These are phyloP conservation scores for Prunus yedoensis DNA, from an alignment of 331 rosid genomes.

Conservation along the genomic window DNA sequence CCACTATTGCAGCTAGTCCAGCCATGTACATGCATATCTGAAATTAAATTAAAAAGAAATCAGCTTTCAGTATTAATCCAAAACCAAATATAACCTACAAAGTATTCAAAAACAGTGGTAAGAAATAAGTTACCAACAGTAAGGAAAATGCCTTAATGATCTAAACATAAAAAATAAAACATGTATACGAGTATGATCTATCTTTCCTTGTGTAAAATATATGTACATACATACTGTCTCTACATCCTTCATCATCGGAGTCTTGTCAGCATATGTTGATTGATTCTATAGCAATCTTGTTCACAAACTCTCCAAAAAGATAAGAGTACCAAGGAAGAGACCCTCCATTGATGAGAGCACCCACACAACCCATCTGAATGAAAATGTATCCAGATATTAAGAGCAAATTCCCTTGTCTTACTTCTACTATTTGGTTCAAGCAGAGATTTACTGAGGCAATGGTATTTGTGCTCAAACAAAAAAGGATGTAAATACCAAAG, in stretches of 20 bases:
- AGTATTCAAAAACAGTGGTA: background rate
- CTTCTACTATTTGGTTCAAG: background rate
- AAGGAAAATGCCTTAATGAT: too few relatives aligned
- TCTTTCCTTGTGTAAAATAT: background rate
- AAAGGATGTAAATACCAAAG: background rate
- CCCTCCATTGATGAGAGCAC: constrained; percentile 89
- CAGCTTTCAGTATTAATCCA: background rate
- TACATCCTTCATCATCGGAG: constrained; percentile 54
- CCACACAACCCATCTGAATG: constrained; percentile 81
- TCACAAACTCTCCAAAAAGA: constrained; percentile 64
- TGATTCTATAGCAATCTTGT: constrained; percentile 51
- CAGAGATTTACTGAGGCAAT: background rate
- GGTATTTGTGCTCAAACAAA: background rate
- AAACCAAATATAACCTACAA: background rate
- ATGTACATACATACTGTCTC: constrained; percentile 37
- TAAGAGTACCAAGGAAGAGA: constrained; percentile 80
- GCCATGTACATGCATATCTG: constrained; percentile 69
- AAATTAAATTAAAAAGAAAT: constrained; percentile 18
- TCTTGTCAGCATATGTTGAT: constrained; percentile 23
- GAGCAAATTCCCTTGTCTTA: constrained; percentile 26
- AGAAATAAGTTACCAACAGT: too few relatives aligned
- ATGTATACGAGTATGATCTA: background rate
- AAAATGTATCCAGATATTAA: background rate
- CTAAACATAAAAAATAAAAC: background rate
- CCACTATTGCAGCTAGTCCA: constrained; percentile 64